These are phyloP conservation scores for Ramaria sp. DNA, from an alignment of 768 basidiomycete genomes.

Conservation along the genomic window DNA sequence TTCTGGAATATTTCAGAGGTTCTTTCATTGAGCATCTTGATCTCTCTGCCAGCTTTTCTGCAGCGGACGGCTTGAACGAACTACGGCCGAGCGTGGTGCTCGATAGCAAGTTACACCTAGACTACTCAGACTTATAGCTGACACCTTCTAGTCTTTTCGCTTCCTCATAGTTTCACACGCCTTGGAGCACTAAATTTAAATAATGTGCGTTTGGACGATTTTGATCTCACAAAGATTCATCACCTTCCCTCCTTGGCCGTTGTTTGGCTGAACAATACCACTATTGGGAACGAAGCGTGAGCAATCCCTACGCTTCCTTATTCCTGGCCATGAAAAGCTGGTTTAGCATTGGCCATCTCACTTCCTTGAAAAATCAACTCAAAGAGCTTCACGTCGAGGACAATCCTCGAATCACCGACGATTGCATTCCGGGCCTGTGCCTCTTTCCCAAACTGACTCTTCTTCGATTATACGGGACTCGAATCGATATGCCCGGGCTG, in stretches of 20 bases:
- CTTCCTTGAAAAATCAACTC: constrained; percentile 44
- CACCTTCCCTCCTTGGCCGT: constrained; percentile 39
- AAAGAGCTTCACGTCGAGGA: constrained; percentile 38
- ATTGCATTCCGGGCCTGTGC: constrained; percentile 43
- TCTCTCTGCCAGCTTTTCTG: background rate
- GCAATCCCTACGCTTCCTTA: constrained; percentile 11
- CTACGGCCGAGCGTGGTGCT: background rate
- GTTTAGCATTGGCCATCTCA: constrained; percentile 44
- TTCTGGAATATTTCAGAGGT: constrained; percentile 1
- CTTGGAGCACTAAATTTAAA: constrained; percentile 42
- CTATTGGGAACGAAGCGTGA: constrained; percentile 54
- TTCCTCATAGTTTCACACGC: constrained; percentile 39
- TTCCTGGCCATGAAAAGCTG: background rate
- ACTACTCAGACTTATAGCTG: background rate
- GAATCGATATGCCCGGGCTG: constrained; percentile 46
- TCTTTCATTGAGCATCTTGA: background rate
- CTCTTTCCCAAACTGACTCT: constrained; percentile 36
- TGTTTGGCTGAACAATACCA: constrained; percentile 40
- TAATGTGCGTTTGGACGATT: constrained; percentile 33
- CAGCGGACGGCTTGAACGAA: background rate
- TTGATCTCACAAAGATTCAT: constrained; percentile 41
- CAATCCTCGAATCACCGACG: constrained; percentile 46
- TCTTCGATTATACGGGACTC: constrained; percentile 44
- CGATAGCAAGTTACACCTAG: background rate
- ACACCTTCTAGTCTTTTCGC: constrained; percentile 32